Evolutionary conservation across 2,329 filamentous ascomycete species (phyloP).

Genomic region (Thielaviopsis populi): DNA sequence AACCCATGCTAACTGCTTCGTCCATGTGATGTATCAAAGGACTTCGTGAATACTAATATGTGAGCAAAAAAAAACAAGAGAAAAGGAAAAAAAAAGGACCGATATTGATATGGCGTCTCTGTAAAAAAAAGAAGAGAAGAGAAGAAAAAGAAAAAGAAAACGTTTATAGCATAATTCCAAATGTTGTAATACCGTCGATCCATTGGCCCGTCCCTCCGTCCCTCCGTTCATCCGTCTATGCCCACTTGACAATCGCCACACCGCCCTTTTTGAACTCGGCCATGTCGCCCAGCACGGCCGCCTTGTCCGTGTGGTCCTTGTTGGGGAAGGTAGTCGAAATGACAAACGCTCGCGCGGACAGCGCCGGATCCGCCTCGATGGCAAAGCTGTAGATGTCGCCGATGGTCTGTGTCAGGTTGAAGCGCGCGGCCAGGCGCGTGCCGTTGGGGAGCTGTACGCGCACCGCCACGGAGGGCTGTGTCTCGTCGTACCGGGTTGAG

Average conservation of each 20-base stretch:
- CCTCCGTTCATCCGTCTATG: conserved; percentile 9
- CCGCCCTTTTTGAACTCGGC: conserved; percentile 51
- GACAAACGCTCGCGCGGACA: conserved; percentile 47
- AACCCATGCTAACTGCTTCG: neutral
- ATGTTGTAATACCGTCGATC: no score
- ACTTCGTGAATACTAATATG: neutral
- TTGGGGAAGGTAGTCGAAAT: conserved; percentile 72
- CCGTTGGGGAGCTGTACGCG: conserved; percentile 69
- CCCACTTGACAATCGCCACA: conserved; percentile 49
- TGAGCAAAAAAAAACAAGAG: no score
- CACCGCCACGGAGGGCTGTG: conserved; percentile 52
- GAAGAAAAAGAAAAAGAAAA: no score
- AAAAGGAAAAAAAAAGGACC: no score
- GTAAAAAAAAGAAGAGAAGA: no score
- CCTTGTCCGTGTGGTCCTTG: conserved; percentile 61
- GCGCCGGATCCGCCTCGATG: conserved; percentile 40
- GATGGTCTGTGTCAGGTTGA: conserved; percentile 66
- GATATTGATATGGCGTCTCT: no score
- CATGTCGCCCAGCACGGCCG: conserved; percentile 42
- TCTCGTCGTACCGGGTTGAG: conserved; percentile 39
- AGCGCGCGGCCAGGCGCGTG: conserved; percentile 60
- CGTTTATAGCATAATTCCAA: no score
- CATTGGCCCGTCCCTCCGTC: no score
- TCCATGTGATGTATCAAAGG: neutral
- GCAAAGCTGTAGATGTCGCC: conserved; percentile 67